Percentiles rank a stretch among this genome's conserved stretches.
These are phyloP conservation scores for Tausonia pullulans DNA, from an alignment of 1,284 basidiomycete genomes.

Conservation along the genomic window DNA sequence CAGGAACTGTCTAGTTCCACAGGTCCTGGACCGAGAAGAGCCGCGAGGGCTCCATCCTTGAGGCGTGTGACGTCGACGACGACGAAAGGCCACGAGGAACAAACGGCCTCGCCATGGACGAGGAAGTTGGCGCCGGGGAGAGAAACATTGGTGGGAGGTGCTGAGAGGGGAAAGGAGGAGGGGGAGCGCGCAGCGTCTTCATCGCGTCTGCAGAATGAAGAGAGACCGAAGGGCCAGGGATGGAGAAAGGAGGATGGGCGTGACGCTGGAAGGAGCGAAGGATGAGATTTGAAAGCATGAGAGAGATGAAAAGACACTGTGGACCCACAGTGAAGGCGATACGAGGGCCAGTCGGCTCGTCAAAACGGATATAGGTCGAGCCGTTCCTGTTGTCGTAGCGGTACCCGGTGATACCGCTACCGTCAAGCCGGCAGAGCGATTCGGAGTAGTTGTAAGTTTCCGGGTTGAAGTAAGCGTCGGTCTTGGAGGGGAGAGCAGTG, in stretches of 20 bases:
- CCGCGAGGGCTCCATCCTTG: no score
- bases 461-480: conserved; percentile 13
- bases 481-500: background rate
- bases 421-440: background rate
- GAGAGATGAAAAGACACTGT: background rate
- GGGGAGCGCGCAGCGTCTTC: no score
- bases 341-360: conserved; percentile 15
- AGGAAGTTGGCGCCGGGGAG: background rate
- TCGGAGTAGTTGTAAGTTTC: conserved; percentile 15
- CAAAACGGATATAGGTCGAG: conserved; percentile 14
- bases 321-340: conserved; percentile 4
- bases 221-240: background rate
- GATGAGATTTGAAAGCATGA: background rate
- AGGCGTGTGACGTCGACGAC: background rate
- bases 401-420: conserved; percentile 2
- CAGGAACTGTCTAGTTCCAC: conserved; percentile 1
- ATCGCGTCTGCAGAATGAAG: background rate
- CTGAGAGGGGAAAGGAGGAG: background rate
- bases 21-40: conserved; percentile 11
- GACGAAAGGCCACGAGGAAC: no score
- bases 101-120: background rate
- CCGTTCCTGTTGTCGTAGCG: conserved; percentile 16
- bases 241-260: conserved; percentile 5
- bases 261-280: background rate
- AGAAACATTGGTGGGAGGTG: background rate